Base-by-base conservation (phyloP, 116 monocot genomes). In the Zostera marina region DNA sequence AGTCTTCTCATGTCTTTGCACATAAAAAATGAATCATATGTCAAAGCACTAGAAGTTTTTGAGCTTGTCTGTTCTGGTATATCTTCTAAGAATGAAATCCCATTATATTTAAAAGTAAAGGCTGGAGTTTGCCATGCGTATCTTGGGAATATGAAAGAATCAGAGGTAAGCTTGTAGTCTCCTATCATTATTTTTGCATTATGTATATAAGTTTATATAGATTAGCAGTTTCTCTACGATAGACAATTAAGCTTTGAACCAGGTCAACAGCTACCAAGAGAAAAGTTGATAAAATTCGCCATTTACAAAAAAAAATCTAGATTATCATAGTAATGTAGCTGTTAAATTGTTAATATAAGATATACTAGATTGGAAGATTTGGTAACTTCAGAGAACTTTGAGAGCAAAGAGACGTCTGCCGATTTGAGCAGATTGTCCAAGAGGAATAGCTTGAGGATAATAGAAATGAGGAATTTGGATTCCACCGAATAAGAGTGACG, bases 131-230 rank as follows among this genome's bases (percentile, higher is more conserved):
- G 98, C 68, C 72, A 73, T 64, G 83, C 83, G 51, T 63, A 77
- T 73, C 79, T 90, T 66, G 87, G 91, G 64, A 80, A 86, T 59
- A 66, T 78, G 67, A 73, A 78, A 52, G 57, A 81, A 65, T 70
- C 86, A 20, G 70, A 90, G 98, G 86, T 96, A 26, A 63, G 60
- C 32, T 44, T 23, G 32, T 32, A 32, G 32, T 5, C 32, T 0
- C 32, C 32, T 32, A 32, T 32, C 11, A n/a, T 58, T 26, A 58
- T 17, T n/a, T 41, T 40, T 38, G 16, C 38, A 22, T 26, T 21
- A 54, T 53, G 11, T 7, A 41, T 64, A 42, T 11, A 21, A 22
- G 9, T 49, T 51, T 48, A 8, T 53, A 8, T 20, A 49, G 20
- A 49, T 49, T 49, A 49, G 9, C 49, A 49, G 15, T 49, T 15